Evolutionary conservation across 306 rosid genomes (phyloP), one percentile per base, ranked within the genome.

Genomic region (Oemleria cerasiformis): DNA sequence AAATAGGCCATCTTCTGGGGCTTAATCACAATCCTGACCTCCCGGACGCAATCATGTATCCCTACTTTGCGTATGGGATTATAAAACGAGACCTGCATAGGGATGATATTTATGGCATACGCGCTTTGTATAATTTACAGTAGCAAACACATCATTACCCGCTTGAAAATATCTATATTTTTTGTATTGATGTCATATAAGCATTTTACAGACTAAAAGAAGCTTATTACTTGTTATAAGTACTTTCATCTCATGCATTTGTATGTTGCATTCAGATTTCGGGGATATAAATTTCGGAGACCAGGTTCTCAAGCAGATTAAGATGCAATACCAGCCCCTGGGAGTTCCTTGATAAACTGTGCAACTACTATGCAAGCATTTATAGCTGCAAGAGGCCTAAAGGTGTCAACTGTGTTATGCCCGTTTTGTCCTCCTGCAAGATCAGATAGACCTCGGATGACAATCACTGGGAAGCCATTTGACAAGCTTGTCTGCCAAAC

Each of bases 371-470:
- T 78, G 65, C 74, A 84, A 62, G 84, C 44, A 17, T 83, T 83
- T 15, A 54, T 44, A 30, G 91, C 86, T 42, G 88, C 91, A 44
- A 86, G 85, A 30, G 86, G 30, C n/a, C 84, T 79, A 58, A 81
- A 81, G 14, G 63, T 65, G 12, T 51, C 12, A 20, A 84, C 39
- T 7, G 57, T 50, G n/a, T 84, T 86, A 23, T 56, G 13, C 69
- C 84, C 87, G 30, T 72, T 9, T 71, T 81, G 80, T 21, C 69
- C 77, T 65, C 91, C 87, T 15, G 91, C 91, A 30, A 82, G 41
- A 70, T 87, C 89, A 13, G 87, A 87, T 19, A 87, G 77, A n/a
- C 87, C 89, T 58, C 84, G 23, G n/a, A 82, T 73, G 7, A 80
- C 84, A 5, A 84, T 78, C 62, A 80, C 87, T 9, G 79, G 84